Conservation (phyloP, 2,329 filamentous ascomycete species). For the Lachnellula hyalina region DNA sequence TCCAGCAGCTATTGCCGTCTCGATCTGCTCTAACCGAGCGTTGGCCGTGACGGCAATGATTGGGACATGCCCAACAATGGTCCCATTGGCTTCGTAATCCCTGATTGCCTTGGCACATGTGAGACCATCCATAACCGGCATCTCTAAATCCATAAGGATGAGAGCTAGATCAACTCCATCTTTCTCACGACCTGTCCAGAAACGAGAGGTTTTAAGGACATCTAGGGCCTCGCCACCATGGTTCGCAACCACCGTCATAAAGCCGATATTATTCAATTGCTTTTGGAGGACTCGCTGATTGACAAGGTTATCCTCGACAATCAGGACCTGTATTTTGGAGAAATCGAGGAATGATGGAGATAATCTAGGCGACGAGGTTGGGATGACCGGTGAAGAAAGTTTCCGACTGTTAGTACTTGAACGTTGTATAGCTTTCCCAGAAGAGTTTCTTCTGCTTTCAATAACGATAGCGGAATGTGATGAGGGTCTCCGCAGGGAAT, state of each 20-base stretch:
- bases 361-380: conserved; percentile 2
- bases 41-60: conserved; percentile 83
- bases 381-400: background rate
- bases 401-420: conserved; percentile 15
- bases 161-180: conserved; percentile 54
- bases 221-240: conserved; percentile 60
- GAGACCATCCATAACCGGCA: conserved; percentile 80
- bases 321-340: conserved; percentile 45
- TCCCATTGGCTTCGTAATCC: conserved; percentile 57
- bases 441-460: conserved; percentile 19
- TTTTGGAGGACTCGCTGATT: conserved; percentile 61
- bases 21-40: conserved; percentile 68
- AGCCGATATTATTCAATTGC: conserved; percentile 55
- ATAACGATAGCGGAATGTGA: conserved; percentile 17
- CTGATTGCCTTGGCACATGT: conserved; percentile 67
- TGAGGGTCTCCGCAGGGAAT: conserved; percentile 14
- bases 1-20: conserved; percentile 63
- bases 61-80: conserved; percentile 61
- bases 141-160: conserved; percentile 76
- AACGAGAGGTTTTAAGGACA: conserved; percentile 49
- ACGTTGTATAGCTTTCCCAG: conserved; percentile 15
- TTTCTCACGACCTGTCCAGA: conserved; percentile 42
- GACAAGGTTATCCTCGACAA: conserved; percentile 64
- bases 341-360: conserved; percentile 14
- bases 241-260: conserved; percentile 57